Evolutionary conservation across 371 early-diverging fungal genomes (phyloP), one percentile per base, ranked within the genome.

Genomic region (Mucor plumbeus): DNA sequence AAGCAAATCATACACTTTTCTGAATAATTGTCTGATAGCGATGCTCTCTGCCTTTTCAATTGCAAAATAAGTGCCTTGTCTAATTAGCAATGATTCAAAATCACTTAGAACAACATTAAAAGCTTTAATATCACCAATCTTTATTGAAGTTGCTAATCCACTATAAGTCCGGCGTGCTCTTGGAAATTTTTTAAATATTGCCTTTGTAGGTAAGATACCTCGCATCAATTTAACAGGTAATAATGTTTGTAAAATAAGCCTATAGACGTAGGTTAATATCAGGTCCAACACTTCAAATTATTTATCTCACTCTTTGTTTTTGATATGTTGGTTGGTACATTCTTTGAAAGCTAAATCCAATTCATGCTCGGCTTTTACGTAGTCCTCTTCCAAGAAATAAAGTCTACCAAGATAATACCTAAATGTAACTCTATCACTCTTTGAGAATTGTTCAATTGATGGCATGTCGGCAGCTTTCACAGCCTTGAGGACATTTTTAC

Each of bases 361-460:
- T 54, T 93, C 88, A 58, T 82, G 73, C 40, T 90, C 91, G 15
- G 95, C 94, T 78, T 85, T 87, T 21, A 59, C 61, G 73, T 91
- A 96, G 38, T 93, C 86, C 63, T 94, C 95, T 68, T 93, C 88
- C 54, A 88, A 84, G 75, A 96, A 97, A 11, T 89, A 85, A 14
- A 95, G 79, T 53, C 94, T 76, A 2, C 98, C 98, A 15, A 89
- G 79, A 78, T 95, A 95, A 72, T 92, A 97, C 19, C 87, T 76
- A 71, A 89, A 96, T 0, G 92, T 89, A 5, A 95, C 92, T 63
- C 91, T 90, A 76, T 97, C 93, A 43, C 92, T 74, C 68, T 92
- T 90, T 10, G 98, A 95, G 69, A 87, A 97, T 26, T 78, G 40
- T 0, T 84, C 82, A n/a, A 97, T 67, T 0, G 75, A 63, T 3